These are phyloP conservation scores for Claviceps africana DNA, from an alignment of 2,329 filamentous ascomycete genomes.

Conservation along the genomic window DNA sequence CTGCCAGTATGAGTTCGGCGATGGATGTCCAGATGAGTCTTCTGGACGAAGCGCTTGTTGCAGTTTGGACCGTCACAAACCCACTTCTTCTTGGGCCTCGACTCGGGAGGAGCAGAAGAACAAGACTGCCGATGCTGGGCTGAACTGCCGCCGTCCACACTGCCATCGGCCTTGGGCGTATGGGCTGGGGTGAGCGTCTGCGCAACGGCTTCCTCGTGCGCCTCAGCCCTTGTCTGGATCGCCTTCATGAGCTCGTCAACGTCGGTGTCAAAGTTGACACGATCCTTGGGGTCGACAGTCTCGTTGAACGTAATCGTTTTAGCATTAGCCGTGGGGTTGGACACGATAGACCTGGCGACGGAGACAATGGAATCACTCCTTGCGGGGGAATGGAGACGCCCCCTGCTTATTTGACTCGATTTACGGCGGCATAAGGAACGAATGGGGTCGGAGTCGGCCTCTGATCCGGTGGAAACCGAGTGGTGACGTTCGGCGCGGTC, in stretches of 20 bases:
- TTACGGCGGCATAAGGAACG: slow-evolving; percentile 11
- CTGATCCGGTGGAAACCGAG: slow-evolving; percentile 9
- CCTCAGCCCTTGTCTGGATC: slow-evolving; percentile 55
- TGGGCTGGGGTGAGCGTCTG: slow-evolving; percentile 13
- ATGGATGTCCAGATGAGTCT: slow-evolving; percentile 87
- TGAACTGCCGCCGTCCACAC: slow-evolving; percentile 11
- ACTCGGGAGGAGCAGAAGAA: slow-evolving; percentile 13
- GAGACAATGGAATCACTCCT: slow-evolving; percentile 20
- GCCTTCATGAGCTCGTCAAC: slow-evolving; percentile 81
- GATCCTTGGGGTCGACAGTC: slow-evolving; percentile 30
- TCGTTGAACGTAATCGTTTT: slow-evolving; percentile 32
- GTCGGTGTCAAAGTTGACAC: slow-evolving; percentile 61
- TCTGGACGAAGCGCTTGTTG: slow-evolving; percentile 73
- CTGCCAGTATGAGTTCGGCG: slow-evolving; percentile 75
- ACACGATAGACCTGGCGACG: slow-evolving; percentile 10
- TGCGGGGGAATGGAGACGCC: slow-evolving; percentile 21
- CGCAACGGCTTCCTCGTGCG: slow-evolving; percentile 16
- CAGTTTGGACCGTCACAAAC: slow-evolving; percentile 62
- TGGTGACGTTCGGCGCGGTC: slow-evolving; percentile 19
- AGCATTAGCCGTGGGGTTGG: slow-evolving; percentile 18
- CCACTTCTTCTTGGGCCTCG: slow-evolving; percentile 44
- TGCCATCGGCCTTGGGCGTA: slow-evolving; percentile 7
- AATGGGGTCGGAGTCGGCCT: slow-evolving; percentile 12
- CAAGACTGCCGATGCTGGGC: slow-evolving; percentile 17
- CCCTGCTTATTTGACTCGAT: slow-evolving; percentile 16